Evolutionary conservation across 2,329 filamentous ascomycete species (phyloP).

Genomic region (Calycina marina): DNA sequence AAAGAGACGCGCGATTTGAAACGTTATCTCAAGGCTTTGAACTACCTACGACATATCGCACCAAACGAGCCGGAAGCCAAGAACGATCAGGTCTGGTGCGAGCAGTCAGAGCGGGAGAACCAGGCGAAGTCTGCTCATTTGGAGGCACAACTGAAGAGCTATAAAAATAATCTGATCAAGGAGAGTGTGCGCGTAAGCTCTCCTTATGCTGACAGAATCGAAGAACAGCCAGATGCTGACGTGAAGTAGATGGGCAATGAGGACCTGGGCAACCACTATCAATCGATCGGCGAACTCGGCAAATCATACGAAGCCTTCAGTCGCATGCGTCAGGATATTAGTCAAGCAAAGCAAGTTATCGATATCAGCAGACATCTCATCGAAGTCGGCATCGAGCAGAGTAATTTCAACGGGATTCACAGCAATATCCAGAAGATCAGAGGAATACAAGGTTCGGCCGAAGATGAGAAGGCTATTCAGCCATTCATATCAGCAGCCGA

Average conservation of each 20-base stretch:
- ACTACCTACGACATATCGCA: slow-evolving; percentile 45
- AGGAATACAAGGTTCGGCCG: slow-evolving; percentile 26
- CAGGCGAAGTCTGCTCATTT: slow-evolving; percentile 58
- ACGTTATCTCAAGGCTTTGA: slow-evolving; percentile 55
- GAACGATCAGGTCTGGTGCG: slow-evolving; percentile 63
- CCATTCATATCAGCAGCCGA: slow-evolving; percentile 41
- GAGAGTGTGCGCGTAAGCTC: slow-evolving; percentile 74
- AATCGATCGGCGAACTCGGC: slow-evolving; percentile 59
- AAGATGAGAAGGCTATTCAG: slow-evolving; percentile 32
- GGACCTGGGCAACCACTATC: slow-evolving; percentile 74
- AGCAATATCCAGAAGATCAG: slow-evolving; percentile 54
- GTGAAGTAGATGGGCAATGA: slow-evolving; percentile 72
- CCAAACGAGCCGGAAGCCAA: slow-evolving; percentile 54
- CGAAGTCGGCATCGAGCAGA: slow-evolving; percentile 58
- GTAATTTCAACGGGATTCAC: slow-evolving; percentile 59
- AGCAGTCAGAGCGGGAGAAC: slow-evolving; percentile 49
- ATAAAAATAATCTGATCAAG: slow-evolving; percentile 94
- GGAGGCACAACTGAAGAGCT: slow-evolving; percentile 73
- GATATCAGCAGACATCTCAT: slow-evolving; percentile 72
- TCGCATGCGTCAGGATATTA: slow-evolving; percentile 84
- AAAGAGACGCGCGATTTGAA: slow-evolving; percentile 60
- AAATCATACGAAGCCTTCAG: slow-evolving; percentile 64
- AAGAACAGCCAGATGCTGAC: neutral
- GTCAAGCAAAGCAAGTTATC: slow-evolving; percentile 65
- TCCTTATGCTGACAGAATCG: neutral